A percentile compares a stretch with the other conserved stretches of the same genome.
Conservation (phyloP, 108 stramenopile species). For the Cyclotella choctawhatcheeana region DNA sequence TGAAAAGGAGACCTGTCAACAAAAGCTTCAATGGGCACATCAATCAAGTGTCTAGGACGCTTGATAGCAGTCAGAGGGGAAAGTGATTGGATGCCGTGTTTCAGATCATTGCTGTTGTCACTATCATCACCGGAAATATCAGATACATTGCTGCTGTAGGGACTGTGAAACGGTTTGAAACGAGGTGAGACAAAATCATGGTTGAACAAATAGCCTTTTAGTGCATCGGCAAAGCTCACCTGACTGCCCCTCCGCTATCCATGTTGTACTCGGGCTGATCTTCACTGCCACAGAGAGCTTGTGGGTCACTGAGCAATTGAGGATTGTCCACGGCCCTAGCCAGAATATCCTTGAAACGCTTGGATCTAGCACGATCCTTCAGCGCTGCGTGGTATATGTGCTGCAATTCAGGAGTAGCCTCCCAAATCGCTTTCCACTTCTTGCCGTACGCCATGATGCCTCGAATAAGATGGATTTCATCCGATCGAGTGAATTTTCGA, state of each 20-base stretch:
- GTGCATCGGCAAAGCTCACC: background rate
- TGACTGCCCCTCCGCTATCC: background rate
- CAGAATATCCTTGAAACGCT: conserved; percentile 6
- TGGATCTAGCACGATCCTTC: conserved; percentile 26
- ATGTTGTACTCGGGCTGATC: conserved; percentile 4
- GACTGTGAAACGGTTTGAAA: background rate
- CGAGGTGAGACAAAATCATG: background rate
- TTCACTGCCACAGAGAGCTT: conserved; percentile 21
- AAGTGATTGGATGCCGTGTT: background rate
- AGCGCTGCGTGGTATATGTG: conserved; percentile 31
- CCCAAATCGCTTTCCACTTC: conserved; percentile 24
- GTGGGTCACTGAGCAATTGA: background rate
- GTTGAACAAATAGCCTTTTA: background rate
- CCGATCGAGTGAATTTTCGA: conserved; percentile 26
- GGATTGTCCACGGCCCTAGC: conserved; percentile 11
- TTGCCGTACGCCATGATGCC: conserved; percentile 26
- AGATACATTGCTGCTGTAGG: background rate
- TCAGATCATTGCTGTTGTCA: background rate
- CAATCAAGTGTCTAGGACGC: background rate
- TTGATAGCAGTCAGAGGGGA: background rate
- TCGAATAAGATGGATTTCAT: conserved; percentile 21
- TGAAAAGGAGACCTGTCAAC: background rate
- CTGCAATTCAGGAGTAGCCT: background rate
- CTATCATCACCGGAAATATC: background rate
- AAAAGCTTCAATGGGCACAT: background rate